Evolutionary conservation across 2,329 filamentous ascomycete species (phyloP).

Genomic region (Dactylellina drechsleri): DNA sequence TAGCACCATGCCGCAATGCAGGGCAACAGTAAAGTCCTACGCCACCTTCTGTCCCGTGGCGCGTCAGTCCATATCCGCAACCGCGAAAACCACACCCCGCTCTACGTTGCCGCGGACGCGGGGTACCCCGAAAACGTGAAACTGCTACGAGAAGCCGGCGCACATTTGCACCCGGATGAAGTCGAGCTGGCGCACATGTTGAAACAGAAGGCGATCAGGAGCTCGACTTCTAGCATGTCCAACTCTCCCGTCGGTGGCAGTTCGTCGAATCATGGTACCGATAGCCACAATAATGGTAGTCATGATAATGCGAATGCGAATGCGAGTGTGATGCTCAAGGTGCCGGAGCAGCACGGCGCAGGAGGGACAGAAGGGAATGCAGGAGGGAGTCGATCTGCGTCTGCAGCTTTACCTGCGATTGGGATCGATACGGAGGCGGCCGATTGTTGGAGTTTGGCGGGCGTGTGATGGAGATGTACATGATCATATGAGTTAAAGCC

Average conservation of each 20-base stretch:
- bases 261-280: slow-evolving; percentile 17
- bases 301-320: background rate
- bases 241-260: slow-evolving; percentile 37
- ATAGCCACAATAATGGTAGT: background rate
- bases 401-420: slow-evolving; percentile 29
- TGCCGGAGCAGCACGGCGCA: slow-evolving; percentile 28
- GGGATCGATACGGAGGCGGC: slow-evolving; percentile 48
- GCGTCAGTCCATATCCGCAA: slow-evolving; percentile 76
- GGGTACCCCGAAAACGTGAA: slow-evolving; percentile 68
- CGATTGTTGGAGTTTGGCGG: slow-evolving; percentile 57
- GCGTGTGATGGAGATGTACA: slow-evolving; percentile 34
- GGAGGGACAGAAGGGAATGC: slow-evolving; percentile 12
- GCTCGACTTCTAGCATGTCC: slow-evolving; percentile 48
- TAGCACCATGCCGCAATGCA: slow-evolving; percentile 61
- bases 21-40: slow-evolving; percentile 68
- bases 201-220: slow-evolving; percentile 49
- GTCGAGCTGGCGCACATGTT: slow-evolving; percentile 57
- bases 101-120: slow-evolving; percentile 72
- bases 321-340: slow-evolving; percentile 24
- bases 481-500: too few species aligned
- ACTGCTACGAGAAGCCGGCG: slow-evolving; percentile 70
- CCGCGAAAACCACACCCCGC: slow-evolving; percentile 72
- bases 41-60: slow-evolving; percentile 70
- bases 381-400: slow-evolving; percentile 20
- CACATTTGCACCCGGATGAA: slow-evolving; percentile 69